Conservation (phyloP, 371 early-diverging fungal genomes). For the Mortierella sp. region DNA sequence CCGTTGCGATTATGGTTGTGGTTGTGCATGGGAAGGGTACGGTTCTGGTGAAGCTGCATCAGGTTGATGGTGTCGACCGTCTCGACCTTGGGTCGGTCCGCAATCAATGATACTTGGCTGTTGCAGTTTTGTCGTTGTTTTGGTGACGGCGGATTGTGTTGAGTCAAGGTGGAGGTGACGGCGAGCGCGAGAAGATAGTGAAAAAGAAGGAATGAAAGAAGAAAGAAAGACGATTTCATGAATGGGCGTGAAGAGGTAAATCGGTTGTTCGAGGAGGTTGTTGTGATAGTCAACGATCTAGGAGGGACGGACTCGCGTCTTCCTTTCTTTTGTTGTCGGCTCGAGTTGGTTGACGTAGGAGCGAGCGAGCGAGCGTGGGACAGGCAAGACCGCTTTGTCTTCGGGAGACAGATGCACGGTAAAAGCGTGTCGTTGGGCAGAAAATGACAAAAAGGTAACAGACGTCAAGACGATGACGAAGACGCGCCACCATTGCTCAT, state of each 20-base stretch:
- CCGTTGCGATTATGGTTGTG: conserved; percentile 15
- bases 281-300: background rate
- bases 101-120: conserved; percentile 47
- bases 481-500: background rate
- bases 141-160: background rate
- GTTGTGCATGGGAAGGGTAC: conserved; percentile 6
- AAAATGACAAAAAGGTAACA: background rate
- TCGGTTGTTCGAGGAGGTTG: background rate
- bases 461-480: background rate
- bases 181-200: conserved; percentile 6
- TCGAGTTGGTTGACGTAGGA: background rate
- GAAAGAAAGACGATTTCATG: conserved; percentile 4
- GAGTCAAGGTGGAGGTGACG: background rate
- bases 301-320: conserved; percentile 3
- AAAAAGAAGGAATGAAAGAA: conserved; percentile 9
- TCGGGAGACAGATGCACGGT: conserved; percentile 2
- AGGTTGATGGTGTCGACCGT: conserved; percentile 56
- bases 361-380: background rate
- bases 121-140: background rate
- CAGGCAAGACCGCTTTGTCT: background rate
- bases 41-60: conserved; percentile 44
- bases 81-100: conserved; percentile 55
- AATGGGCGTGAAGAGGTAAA: conserved; percentile 8
- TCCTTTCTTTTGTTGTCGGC: background rate
- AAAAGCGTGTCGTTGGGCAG: background rate